phyloP scores from a whole-genome alignment of 2,329 filamentous ascomycete genomes.

The Boeremia exigua region DNA sequence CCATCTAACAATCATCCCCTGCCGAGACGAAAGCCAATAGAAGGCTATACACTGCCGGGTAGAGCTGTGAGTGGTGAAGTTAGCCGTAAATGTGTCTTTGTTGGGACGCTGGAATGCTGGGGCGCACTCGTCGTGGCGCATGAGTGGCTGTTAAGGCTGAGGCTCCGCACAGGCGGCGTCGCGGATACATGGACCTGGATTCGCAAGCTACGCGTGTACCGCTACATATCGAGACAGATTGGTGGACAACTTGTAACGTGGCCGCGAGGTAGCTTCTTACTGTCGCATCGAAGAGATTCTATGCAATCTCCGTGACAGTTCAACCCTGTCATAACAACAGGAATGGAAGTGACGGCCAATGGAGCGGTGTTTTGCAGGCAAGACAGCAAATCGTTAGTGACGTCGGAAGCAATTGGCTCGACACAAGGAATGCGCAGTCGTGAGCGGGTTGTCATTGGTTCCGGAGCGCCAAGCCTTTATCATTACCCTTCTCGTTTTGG shows the following conservation, averaged over 20 bases:
- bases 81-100: constrained; percentile 11
- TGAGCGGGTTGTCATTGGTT: constrained; percentile 12
- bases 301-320: constrained; percentile 1
- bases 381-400: background rate
- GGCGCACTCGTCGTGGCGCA: background rate
- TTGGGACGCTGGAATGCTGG: constrained; percentile 10
- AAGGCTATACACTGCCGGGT: background rate
- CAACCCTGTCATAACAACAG: constrained; percentile 7
- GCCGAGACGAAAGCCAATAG: constrained; percentile 3
- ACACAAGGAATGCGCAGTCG: constrained; percentile 1
- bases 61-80: constrained; percentile 6
- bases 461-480: constrained; percentile 2
- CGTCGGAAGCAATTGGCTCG: background rate
- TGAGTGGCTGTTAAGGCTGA: constrained; percentile 7
- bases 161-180: constrained; percentile 15
- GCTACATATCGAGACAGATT: constrained; percentile 1
- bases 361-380: background rate
- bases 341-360: background rate
- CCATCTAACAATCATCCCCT: background rate
- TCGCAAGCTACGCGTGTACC: constrained; percentile 10
- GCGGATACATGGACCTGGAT: constrained; percentile 12
- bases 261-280: background rate
- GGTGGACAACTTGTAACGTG: background rate
- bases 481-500: constrained; percentile 9
- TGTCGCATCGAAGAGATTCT: background rate